These are phyloP conservation scores for Coemansia reversa DNA, from an alignment of 192 early-diverging fungal species.

Conservation along the genomic window DNA sequence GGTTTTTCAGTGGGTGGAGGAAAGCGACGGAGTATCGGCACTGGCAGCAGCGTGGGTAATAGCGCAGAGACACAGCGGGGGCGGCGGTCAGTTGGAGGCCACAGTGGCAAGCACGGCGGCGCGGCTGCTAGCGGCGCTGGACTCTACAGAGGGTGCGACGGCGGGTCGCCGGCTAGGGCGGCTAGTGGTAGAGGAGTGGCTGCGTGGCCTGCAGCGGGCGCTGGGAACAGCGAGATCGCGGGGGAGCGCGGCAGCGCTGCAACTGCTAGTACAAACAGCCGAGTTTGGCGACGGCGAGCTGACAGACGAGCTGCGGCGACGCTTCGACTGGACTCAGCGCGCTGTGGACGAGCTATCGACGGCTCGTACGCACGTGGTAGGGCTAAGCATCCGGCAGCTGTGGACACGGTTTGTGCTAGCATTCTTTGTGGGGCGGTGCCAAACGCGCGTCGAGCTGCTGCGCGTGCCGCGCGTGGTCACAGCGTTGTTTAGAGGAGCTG, in stretches of 20 bases:
- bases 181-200: constrained; percentile 30
- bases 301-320: constrained; percentile 30
- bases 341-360: constrained; percentile 17
- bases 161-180: constrained; percentile 29
- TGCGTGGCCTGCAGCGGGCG: constrained; percentile 32
- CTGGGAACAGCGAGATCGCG: constrained; percentile 35
- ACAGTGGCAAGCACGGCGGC: constrained; percentile 27
- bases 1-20: constrained; percentile 47
- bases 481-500: constrained; percentile 31
- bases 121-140: constrained; percentile 23
- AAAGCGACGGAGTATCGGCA: constrained; percentile 14
- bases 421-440: constrained; percentile 42
- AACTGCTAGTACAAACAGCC: constrained; percentile 35
- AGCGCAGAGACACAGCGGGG: constrained; percentile 17
- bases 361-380: constrained; percentile 25
- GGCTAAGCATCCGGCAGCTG: constrained; percentile 40
- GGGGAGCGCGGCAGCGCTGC: constrained; percentile 34
- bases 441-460: constrained; percentile 27
- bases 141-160: constrained; percentile 14
- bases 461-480: constrained; percentile 19
- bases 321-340: constrained; percentile 46
- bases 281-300: constrained; percentile 37
- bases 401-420: constrained; percentile 50
- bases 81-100: constrained; percentile 24
- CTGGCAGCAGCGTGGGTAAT: constrained; percentile 33